phyloP scores from a whole-genome alignment of 2,329 filamentous ascomycete genomes.

The Ophiostoma tasmaniense region DNA sequence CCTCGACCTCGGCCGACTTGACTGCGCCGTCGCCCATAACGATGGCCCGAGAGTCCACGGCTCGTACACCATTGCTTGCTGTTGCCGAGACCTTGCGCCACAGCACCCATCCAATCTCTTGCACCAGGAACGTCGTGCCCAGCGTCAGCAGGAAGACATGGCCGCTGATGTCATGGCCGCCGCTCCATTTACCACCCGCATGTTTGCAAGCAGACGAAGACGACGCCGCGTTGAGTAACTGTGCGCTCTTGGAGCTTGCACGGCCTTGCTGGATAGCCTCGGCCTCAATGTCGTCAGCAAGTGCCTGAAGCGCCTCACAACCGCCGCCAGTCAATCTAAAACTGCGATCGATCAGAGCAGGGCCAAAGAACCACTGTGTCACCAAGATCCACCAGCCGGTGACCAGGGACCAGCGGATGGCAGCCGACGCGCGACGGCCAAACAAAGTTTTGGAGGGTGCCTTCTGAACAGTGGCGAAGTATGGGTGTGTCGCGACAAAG shows the following conservation, averaged over 20 bases:
- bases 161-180: conserved; percentile 93
- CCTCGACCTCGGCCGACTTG: conserved; percentile 48
- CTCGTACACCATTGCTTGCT: conserved; percentile 20
- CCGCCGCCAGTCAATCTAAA: conserved; percentile 83
- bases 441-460: conserved; percentile 16
- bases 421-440: conserved; percentile 39
- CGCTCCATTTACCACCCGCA: conserved; percentile 74
- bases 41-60: conserved; percentile 57
- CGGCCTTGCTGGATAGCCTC: not conserved
- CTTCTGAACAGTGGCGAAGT: conserved; percentile 27
- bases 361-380: conserved; percentile 96
- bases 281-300: conserved; percentile 36
- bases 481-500: conserved; percentile 62
- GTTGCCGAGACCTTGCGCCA: conserved; percentile 28
- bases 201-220: conserved; percentile 75
- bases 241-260: not conserved
- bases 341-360: conserved; percentile 78
- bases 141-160: conserved; percentile 90
- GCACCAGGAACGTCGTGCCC: conserved; percentile 69
- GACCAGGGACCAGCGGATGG: conserved; percentile 59
- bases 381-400: conserved; percentile 76
- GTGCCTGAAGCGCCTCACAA: conserved; percentile 54
- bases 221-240: conserved; percentile 33
- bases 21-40: conserved; percentile 58
- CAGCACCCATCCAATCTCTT: conserved; percentile 63